These are phyloP conservation scores for Tuber calosporum DNA, from an alignment of 495 filamentous ascomycete genomes.

Conservation along the genomic window DNA sequence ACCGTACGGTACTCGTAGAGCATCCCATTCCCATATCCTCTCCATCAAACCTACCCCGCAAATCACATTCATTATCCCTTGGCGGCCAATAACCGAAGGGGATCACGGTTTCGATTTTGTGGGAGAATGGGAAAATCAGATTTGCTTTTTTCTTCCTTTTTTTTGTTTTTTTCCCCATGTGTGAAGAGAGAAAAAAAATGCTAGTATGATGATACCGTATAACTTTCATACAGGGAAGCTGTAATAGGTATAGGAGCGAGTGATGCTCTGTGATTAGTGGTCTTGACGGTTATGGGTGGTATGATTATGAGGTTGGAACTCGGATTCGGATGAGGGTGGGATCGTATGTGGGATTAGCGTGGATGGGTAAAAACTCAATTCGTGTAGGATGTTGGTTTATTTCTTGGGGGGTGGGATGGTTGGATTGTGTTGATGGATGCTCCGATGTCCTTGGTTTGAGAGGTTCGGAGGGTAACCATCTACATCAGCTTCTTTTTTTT, in stretches of 20 bases:
- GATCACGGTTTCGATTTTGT: not conserved
- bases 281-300: not conserved
- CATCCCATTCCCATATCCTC: not conserved
- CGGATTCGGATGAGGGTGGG: too few relatives aligned
- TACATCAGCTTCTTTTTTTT: too few relatives aligned
- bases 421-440: too few relatives aligned
- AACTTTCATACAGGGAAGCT: not conserved
- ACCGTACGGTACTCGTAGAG: too few relatives aligned
- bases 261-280: not conserved
- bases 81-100: not conserved
- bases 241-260: not conserved
- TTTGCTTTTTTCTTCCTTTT: slow-evolving; percentile 21
- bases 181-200: slow-evolving; percentile 11
- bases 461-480: too few relatives aligned
- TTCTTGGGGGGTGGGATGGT: too few relatives aligned
- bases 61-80: not conserved
- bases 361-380: too few relatives aligned
- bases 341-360: too few relatives aligned
- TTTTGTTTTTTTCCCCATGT: slow-evolving; percentile 26
- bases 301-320: too few relatives aligned
- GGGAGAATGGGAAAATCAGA: slow-evolving; percentile 18
- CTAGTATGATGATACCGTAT: too few relatives aligned
- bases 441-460: too few relatives aligned
- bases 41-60: not conserved
- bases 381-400: too few relatives aligned